These are phyloP conservation scores for Persicaria maculosa DNA, from an alignment of 148 eudicot species.

Conservation along the genomic window DNA sequence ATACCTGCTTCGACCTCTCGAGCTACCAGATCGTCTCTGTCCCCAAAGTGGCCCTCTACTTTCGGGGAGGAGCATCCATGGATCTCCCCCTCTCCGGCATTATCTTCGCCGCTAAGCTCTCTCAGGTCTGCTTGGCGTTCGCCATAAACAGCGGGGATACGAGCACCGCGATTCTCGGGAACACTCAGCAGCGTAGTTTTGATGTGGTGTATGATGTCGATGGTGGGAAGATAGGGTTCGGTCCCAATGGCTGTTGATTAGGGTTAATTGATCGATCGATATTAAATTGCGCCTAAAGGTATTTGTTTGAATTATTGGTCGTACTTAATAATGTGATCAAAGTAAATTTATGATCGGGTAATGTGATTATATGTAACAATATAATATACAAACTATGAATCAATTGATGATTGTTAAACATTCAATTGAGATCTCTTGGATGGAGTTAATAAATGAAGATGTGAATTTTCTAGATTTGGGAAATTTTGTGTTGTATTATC, in stretches of 20 bases:
- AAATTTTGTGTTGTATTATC: too few species aligned
- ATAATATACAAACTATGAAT: too few species aligned
- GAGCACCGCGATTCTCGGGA: slow-evolving; percentile 50
- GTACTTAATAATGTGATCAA: too few species aligned
- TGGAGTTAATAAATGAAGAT: too few species aligned
- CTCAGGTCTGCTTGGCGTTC: slow-evolving; percentile 58
- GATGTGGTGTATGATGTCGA: slow-evolving; percentile 66
- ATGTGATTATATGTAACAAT: too few species aligned
- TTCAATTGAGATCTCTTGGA: too few species aligned
- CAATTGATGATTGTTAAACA: too few species aligned
- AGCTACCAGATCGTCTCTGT: slow-evolving; percentile 25
- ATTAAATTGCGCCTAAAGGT: background rate
- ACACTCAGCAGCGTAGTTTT: slow-evolving; percentile 53
- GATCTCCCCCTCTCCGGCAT: slow-evolving; percentile 38
- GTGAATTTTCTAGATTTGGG: too few species aligned
- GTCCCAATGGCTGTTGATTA: slow-evolving; percentile 38
- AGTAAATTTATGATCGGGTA: too few species aligned
- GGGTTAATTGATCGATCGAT: background rate
- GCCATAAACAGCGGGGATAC: slow-evolving; percentile 39
- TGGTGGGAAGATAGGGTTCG: slow-evolving; percentile 67
- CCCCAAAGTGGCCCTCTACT: slow-evolving; percentile 43
- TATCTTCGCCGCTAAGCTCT: slow-evolving; percentile 13
- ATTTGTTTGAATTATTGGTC: background rate
- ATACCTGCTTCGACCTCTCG: slow-evolving; percentile 61
- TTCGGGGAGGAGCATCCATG: slow-evolving; percentile 34